phyloP scores from a whole-genome alignment of 345 rosid species.

The Gossypium mustelinum region DNA sequence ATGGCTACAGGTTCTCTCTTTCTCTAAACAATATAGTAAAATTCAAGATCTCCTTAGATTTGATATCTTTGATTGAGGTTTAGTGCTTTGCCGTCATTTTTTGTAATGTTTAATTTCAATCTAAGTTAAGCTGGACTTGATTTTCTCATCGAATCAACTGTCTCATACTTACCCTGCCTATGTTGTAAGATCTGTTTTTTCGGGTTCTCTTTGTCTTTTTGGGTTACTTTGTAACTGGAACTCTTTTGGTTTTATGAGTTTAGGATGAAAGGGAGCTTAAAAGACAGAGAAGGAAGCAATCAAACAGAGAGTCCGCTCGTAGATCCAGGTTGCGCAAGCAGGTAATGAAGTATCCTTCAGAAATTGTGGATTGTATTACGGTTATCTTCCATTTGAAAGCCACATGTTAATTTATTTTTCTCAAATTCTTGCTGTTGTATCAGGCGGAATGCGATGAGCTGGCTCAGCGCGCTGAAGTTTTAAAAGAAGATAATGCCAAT shows the following conservation, averaged over 20 bases:
- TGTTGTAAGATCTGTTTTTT: neutral
- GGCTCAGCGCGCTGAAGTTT: conserved; percentile 74
- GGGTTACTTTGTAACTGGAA: neutral
- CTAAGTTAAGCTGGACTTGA: neutral
- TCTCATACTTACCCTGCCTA: neutral
- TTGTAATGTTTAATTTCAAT: neutral
- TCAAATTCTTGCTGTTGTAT: conserved; percentile 21
- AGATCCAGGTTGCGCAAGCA: conserved; percentile 96
- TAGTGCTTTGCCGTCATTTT: neutral
- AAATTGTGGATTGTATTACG: neutral
- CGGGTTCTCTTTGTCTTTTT: neutral
- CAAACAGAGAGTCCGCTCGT: conserved; percentile 98
- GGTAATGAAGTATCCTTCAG: conserved; percentile 39
- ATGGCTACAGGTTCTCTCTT: conserved; percentile 71
- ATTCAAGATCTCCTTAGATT: neutral
- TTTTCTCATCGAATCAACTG: conserved; percentile 1
- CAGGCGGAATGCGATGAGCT: conserved; percentile 99
- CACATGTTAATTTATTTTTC: conserved; percentile 15
- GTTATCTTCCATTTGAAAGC: conserved; percentile 3
- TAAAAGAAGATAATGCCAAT: conserved; percentile 78
- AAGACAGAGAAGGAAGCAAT: conserved; percentile 93
- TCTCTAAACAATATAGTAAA: neutral
- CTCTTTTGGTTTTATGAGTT: conserved; percentile 1
- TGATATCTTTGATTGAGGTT: neutral
- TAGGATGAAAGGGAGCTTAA: conserved; percentile 95